Percentiles rank a stretch among this genome's conserved stretches.
phyloP scores from a whole-genome alignment of 768 basidiomycete genomes.

The Artomyces pyxidatus region DNA sequence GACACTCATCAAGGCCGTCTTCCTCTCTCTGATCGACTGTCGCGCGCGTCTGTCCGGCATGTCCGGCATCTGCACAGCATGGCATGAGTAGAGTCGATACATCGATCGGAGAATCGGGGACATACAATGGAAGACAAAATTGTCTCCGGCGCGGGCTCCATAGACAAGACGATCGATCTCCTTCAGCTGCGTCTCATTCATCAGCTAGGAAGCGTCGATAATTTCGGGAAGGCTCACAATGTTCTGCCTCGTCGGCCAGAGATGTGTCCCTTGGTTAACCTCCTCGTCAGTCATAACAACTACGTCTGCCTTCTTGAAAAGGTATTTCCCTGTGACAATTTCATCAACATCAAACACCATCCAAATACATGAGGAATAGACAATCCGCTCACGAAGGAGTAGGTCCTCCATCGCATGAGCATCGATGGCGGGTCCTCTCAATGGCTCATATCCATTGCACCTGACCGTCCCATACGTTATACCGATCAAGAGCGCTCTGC shows the following conservation, averaged over 20 bases:
- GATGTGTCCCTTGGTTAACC: not conserved
- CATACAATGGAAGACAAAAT: constrained; percentile 16
- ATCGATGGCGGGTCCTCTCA: constrained; percentile 5
- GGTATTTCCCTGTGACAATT: not conserved
- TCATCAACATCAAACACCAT: constrained; percentile 2
- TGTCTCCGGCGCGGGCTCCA: constrained; percentile 7
- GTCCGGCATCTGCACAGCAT: constrained; percentile 2
- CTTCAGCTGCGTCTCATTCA: constrained; percentile 2
- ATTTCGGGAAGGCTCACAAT: constrained; percentile 7
- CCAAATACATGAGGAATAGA: not conserved
- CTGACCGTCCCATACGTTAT: not conserved
- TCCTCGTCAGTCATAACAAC: constrained; percentile 17
- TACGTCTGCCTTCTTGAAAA: no score
- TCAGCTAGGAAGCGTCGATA: not conserved
- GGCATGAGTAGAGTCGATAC: not conserved
- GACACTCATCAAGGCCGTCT: constrained; percentile 1
- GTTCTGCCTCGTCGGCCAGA: constrained; percentile 9
- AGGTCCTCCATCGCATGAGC: constrained; percentile 1
- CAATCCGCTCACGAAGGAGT: constrained; percentile 7
- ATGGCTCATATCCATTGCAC: not conserved
- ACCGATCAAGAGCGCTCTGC: not conserved
- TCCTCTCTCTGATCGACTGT: not conserved
- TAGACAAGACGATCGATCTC: constrained; percentile 11
- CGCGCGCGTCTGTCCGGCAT: not conserved
- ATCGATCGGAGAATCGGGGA: not conserved